Base-by-base conservation (phyloP, 495 filamentous ascomycete genomes). In the Talaromyces trachyspermus region DNA sequence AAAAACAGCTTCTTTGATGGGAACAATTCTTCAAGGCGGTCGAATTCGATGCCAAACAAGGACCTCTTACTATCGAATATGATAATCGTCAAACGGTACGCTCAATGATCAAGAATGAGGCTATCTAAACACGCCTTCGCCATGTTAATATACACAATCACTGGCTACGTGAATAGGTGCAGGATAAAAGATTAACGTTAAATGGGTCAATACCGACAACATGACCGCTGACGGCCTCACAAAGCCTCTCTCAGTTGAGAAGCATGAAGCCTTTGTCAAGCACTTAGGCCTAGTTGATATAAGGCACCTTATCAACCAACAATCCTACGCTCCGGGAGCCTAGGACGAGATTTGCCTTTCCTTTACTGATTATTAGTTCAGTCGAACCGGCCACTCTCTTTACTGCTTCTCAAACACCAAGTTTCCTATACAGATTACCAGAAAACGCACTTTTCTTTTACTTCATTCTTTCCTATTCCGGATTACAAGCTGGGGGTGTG, bases 1-100 rank as follows among this genome's bases (percentile, higher is more conserved):
- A 3, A n/a, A 58, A 52, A 42, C 53, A 63, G 44, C n/a, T 48
- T 7, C 12, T 30, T 6, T 57, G 23, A 49, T 60, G 15, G 27
- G 1, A 17, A 12, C 3, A 29, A 1, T 23, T 47, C 3, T 47
- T 47, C 15, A n/a, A 32, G 14, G 29, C 20, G 9, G 20, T 46
- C 15, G 23, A 24, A 2, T 30, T 46, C 11, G 25, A 46, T 7
- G 2, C 29, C n/a, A 10, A 46, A 10, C 5, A 46, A 19, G n/a
- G 29, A 15, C 5, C 15, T 5, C 15, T 37, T 15, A 37, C 25
- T 23, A 30, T 46, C 20, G n/a, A 29, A 12, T 46, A 24, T 32
- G 23, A 46, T 17, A 46, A 46, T 17, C 5, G n/a, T 17, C 43
- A 46, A 19, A 46, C 43, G 9, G 15, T 46, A 5, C 7, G 12